Percentiles rank a stretch among this genome's conserved stretches.
Evolutionary conservation across 139 green algal species (phyloP).

Genomic region (Dunaliella sp.): DNA sequence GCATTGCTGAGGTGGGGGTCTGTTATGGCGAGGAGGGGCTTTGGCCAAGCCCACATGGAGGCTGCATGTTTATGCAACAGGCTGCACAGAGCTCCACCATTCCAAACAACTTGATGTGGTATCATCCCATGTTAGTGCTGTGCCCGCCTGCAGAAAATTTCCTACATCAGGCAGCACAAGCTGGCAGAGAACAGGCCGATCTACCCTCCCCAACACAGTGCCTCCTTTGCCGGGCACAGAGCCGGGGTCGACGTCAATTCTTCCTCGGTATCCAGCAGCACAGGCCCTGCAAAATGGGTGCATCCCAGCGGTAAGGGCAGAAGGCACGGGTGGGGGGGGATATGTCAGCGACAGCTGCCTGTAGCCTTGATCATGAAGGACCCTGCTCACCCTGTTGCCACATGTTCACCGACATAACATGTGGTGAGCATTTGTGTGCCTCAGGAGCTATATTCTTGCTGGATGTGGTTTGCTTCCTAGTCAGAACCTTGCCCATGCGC

Average conservation of each 20-base stretch:
- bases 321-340: too few relatives aligned
- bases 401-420: background rate
- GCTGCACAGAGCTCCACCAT: background rate
- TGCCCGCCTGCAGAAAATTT: conserved; percentile 23
- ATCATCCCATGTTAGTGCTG: too few relatives aligned
- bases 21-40: too few relatives aligned
- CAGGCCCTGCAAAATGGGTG: conserved; percentile 46
- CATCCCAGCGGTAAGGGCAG: conserved; percentile 62
- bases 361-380: background rate
- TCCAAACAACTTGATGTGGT: background rate
- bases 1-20: too few relatives aligned
- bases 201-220: too few relatives aligned
- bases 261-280: background rate
- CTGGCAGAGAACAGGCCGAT: conserved; percentile 30
- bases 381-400: too few relatives aligned
- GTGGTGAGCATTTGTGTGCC: background rate
- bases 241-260: background rate
- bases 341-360: background rate
- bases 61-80: background rate
- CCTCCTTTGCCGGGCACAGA: background rate
- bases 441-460: background rate
- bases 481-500: too few relatives aligned
- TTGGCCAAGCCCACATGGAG: background rate
- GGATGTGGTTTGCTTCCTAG: background rate
- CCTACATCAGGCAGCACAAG: conserved; percentile 52